These are phyloP conservation scores for Diaporthe destruens DNA, from an alignment of 2,329 filamentous ascomycete species.

Conservation along the genomic window DNA sequence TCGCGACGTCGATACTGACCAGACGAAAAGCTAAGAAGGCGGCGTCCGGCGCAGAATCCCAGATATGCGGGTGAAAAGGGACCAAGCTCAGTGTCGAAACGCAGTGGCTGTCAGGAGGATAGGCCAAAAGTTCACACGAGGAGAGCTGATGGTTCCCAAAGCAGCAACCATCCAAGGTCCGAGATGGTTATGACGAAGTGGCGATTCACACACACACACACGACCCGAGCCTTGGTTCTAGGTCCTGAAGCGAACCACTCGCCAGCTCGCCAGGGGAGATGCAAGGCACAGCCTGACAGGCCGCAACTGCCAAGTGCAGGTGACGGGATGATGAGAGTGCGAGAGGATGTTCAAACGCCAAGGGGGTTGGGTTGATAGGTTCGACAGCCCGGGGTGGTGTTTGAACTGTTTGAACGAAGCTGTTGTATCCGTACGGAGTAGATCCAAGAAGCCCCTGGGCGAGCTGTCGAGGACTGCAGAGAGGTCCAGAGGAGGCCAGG, in stretches of 20 bases:
- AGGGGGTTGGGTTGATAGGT: constrained; percentile 10
- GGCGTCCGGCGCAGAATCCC: constrained; percentile 9
- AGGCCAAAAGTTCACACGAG: neutral
- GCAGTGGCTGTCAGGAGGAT: neutral
- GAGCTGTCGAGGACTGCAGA: neutral
- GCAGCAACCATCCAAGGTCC: neutral
- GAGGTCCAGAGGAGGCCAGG: neutral
- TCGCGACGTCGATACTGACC: constrained; percentile 17
- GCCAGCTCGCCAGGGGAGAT: neutral
- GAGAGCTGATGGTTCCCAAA: neutral
- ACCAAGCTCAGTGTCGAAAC: constrained; percentile 26
- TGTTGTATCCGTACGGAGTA: neutral
- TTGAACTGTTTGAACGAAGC: constrained; percentile 3
- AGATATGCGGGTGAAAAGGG: neutral
- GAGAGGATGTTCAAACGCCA: constrained; percentile 7
- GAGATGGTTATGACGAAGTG: constrained; percentile 21
- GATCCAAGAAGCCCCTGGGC: constrained; percentile 6
- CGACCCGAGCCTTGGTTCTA: constrained; percentile 8
- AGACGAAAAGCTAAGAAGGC: constrained; percentile 20
- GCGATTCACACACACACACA: constrained; percentile 9
- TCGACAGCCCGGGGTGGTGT: constrained; percentile 17
- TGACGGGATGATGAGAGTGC: constrained; percentile 1
- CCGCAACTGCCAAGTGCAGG: neutral
- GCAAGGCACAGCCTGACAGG: neutral
- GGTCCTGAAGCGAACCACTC: constrained; percentile 2